Percentiles rank a stretch among this genome's conserved stretches.
Evolutionary conservation across 2,329 filamentous ascomycete genomes (phyloP).

Genomic region (Hirsutella rhossiliensis): DNA sequence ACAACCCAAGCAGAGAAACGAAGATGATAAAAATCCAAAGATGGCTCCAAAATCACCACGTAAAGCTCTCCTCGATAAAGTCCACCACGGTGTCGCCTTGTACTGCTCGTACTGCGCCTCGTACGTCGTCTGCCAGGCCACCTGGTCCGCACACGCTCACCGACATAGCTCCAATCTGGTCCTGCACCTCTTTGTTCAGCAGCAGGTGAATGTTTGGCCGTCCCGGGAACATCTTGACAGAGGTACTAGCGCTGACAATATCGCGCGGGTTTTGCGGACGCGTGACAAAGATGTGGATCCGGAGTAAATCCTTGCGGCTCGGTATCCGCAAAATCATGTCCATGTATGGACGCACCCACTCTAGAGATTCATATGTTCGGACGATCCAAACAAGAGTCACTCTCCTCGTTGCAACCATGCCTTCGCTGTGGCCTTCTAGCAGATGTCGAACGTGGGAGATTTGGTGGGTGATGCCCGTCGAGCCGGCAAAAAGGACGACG

Average conservation of each 20-base stretch:
- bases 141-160: constrained; percentile 74
- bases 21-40: constrained; percentile 1
- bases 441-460: constrained; percentile 76
- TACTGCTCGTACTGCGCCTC: constrained; percentile 51
- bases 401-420: constrained; percentile 67
- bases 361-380: constrained; percentile 75
- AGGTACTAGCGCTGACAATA: constrained; percentile 62
- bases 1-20: constrained; percentile 4
- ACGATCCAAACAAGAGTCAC: constrained; percentile 88
- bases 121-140: constrained; percentile 62
- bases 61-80: constrained; percentile 69
- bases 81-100: constrained; percentile 56
- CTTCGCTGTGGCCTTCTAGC: constrained; percentile 54
- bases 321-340: constrained; percentile 65
- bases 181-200: constrained; percentile 68
- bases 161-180: constrained; percentile 78
- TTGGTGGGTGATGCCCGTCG: constrained; percentile 92
- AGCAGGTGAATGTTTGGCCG: constrained; percentile 72
- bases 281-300: constrained; percentile 83
- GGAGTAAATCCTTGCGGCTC: constrained; percentile 68
- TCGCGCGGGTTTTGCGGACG: constrained; percentile 74
- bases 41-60: constrained; percentile 32
- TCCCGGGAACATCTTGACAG: constrained; percentile 86
- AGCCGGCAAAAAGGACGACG: constrained; percentile 78
- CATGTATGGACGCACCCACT: constrained; percentile 89